phyloP scores from a whole-genome alignment of 192 early-diverging fungal genomes.

The Chytriomyces sp. region DNA sequence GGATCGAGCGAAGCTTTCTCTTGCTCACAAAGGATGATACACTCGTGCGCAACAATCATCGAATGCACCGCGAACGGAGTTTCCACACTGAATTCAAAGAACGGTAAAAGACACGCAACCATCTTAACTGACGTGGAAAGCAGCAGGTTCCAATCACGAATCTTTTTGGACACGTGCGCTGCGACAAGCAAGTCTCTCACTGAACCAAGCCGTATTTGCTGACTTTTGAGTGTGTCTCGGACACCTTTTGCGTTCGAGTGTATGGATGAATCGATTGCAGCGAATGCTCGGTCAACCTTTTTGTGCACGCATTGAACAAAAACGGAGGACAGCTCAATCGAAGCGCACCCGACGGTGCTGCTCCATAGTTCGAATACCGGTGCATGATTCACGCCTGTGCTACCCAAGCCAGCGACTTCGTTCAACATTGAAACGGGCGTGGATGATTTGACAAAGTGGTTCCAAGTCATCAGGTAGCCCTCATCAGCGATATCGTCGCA shows the following conservation, averaged over 20 bases:
- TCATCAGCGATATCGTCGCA: conserved; percentile 44
- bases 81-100: conserved; percentile 34
- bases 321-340: conserved; percentile 19
- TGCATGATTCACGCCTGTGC: conserved; percentile 25
- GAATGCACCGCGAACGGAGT: conserved; percentile 35
- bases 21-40: conserved; percentile 31
- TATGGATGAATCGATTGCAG: conserved; percentile 30
- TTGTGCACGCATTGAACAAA: conserved; percentile 42
- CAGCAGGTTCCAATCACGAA: conserved; percentile 31
- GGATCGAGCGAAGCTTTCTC: conserved; percentile 37
- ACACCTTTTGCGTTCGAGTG: conserved; percentile 36
- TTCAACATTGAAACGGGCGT: not conserved
- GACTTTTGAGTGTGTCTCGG: conserved; percentile 24
- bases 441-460: conserved; percentile 34
- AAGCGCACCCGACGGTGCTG: conserved; percentile 18
- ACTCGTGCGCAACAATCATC: conserved; percentile 34
- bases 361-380: conserved; percentile 15
- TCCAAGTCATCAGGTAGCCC: conserved; percentile 20
- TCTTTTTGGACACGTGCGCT: conserved; percentile 36
- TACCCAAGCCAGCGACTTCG: not conserved
- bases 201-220: conserved; percentile 28
- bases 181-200: conserved; percentile 40
- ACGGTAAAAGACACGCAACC: conserved; percentile 21
- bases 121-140: conserved; percentile 37
- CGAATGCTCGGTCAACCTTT: conserved; percentile 36